These are phyloP conservation scores for Potentilla sterilis DNA, from an alignment of 306 rosid genomes.

Conservation along the genomic window DNA sequence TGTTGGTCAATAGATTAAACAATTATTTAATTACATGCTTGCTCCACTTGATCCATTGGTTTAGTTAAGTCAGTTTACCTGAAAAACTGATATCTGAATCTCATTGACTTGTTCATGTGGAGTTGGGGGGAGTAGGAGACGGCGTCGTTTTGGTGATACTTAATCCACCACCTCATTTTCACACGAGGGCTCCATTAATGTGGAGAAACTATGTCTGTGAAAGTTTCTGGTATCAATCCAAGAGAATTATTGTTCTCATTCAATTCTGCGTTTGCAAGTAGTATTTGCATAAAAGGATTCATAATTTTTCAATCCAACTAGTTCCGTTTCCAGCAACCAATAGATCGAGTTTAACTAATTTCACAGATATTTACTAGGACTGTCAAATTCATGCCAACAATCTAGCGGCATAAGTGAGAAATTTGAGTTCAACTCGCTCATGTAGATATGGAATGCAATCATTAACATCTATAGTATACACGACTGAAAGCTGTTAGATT, in stretches of 20 bases:
- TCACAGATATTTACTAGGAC: not conserved
- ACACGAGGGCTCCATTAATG: not conserved
- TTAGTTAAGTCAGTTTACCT: conserved; percentile 1
- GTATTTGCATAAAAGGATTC: not conserved
- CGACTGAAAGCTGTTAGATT: not conserved
- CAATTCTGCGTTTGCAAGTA: conserved; percentile 2
- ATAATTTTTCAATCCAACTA: not conserved
- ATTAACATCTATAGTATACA: too few relatives aligned
- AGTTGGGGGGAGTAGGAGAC: not conserved
- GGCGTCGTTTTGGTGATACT: not conserved
- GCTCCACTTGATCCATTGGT: not conserved
- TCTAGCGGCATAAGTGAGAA: not conserved
- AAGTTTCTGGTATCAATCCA: not conserved
- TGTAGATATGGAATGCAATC: too few relatives aligned
- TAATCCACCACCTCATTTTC: not conserved
- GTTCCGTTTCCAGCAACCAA: too few relatives aligned
- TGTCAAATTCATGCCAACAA: not conserved
- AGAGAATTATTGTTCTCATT: not conserved
- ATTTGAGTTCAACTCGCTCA: too few relatives aligned
- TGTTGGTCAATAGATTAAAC: not conserved
- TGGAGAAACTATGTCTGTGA: not conserved
- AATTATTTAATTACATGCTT: not conserved
- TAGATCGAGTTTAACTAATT: not conserved
- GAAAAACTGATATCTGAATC: not conserved
- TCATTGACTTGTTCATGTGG: not conserved